Conservation (phyloP, 139 green algal species). For the Deuterostichococcus epilithicus region DNA sequence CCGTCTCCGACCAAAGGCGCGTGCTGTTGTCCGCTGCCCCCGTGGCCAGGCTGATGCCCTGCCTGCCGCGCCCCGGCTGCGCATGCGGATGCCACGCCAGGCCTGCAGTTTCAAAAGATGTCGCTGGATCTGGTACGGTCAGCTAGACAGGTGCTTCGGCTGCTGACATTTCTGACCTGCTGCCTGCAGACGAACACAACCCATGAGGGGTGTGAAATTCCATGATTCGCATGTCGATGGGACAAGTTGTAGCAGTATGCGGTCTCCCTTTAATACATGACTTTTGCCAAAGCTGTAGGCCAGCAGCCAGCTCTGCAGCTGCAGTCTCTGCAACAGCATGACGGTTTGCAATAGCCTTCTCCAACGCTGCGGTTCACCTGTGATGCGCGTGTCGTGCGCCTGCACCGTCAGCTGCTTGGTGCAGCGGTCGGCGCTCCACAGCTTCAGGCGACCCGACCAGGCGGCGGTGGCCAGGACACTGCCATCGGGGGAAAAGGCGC, state of each 20-base stretch:
- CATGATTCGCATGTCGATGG: too few species aligned
- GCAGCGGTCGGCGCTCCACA: slow-evolving; percentile 62
- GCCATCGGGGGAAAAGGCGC: slow-evolving; percentile 69
- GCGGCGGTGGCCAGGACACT: slow-evolving; percentile 55
- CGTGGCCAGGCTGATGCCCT: slow-evolving; percentile 43
- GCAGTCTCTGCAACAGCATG: not conserved
- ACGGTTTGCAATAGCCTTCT: too few species aligned
- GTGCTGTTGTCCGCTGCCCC: slow-evolving; percentile 64
- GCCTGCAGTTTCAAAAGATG: slow-evolving; percentile 35
- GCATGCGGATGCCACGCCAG: slow-evolving; percentile 81
- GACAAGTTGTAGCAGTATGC: too few species aligned
- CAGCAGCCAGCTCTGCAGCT: not conserved
- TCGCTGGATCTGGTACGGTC: too few species aligned
- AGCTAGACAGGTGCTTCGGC: too few species aligned
- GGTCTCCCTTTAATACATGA: too few species aligned
- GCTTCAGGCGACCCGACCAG: slow-evolving; percentile 71
- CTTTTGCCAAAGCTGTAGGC: too few species aligned
- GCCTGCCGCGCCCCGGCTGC: slow-evolving; percentile 12
- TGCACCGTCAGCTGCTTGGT: slow-evolving; percentile 42
- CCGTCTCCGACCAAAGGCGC: slow-evolving; percentile 51
- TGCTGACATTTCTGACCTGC: too few species aligned
- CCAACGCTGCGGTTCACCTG: slow-evolving; percentile 19
- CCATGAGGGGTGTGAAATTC: too few species aligned
- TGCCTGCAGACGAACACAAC: too few species aligned
- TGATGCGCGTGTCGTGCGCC: slow-evolving; percentile 76